These are phyloP conservation scores for Ulota crispa DNA, from an alignment of 225 moss, liverwort and hornwort genomes.

Conservation along the genomic window DNA sequence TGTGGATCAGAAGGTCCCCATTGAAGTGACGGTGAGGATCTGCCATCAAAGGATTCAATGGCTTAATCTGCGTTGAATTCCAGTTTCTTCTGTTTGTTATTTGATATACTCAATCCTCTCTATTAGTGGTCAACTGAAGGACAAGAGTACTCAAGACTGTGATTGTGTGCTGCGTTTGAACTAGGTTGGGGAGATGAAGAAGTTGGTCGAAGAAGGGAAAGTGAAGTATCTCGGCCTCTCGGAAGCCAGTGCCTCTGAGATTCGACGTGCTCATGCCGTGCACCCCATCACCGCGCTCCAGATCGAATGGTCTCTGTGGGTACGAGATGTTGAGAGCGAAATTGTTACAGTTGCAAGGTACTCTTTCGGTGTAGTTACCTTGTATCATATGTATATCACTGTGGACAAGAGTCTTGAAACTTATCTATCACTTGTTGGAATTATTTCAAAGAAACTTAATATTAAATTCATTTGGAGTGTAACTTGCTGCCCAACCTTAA, in stretches of 20 bases:
- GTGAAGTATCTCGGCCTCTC: slow-evolving; percentile 52
- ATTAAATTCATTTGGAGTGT: neutral
- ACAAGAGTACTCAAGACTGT: neutral
- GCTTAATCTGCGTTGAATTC: neutral
- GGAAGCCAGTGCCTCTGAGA: slow-evolving; percentile 42
- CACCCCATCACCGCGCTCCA: slow-evolving; percentile 51
- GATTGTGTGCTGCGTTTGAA: neutral
- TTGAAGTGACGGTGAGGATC: slow-evolving; percentile 67
- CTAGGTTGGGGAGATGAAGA: slow-evolving; percentile 53
- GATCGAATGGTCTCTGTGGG: slow-evolving; percentile 52
- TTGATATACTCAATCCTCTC: neutral
- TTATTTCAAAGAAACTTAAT: neutral
- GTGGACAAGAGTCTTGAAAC: neutral
- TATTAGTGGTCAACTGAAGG: neutral
- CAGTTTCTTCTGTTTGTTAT: neutral
- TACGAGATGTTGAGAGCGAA: slow-evolving; percentile 49
- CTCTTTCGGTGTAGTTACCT: neutral
- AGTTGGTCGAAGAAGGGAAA: slow-evolving; percentile 53
- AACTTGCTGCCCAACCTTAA: neutral
- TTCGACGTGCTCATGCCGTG: slow-evolving; percentile 54
- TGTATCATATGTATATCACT: neutral
- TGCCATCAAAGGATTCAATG: neutral
- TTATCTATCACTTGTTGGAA: neutral
- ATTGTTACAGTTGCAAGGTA: slow-evolving; percentile 45
- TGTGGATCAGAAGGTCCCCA: slow-evolving; percentile 59